phyloP scores from a whole-genome alignment of 2,329 filamentous ascomycete genomes.

The Simplicillium sp. region DNA sequence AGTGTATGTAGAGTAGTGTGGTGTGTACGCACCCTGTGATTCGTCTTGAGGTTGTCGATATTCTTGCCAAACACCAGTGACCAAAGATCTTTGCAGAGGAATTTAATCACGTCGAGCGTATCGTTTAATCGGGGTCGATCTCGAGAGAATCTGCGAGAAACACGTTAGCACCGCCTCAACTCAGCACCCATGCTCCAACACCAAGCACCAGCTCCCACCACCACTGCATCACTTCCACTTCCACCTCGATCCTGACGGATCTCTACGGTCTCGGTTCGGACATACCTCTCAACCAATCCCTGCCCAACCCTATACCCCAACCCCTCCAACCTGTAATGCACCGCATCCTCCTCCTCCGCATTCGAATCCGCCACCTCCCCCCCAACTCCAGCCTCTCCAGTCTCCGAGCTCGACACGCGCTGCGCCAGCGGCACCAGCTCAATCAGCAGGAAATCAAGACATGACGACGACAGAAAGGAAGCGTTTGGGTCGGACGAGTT shows the following conservation, averaged over 20 bases:
- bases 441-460: slow-evolving; percentile 89
- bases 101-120: slow-evolving; percentile 93
- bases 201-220: neutral
- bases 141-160: slow-evolving; percentile 62
- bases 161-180: too few relatives aligned
- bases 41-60: slow-evolving; percentile 97
- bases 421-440: slow-evolving; percentile 94
- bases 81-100: slow-evolving; percentile 98
- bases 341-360: slow-evolving; percentile 75
- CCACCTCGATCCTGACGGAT: too few relatives aligned
- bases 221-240: too few relatives aligned
- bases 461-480: slow-evolving; percentile 71
- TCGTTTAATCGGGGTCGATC: slow-evolving; percentile 84
- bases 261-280: too few relatives aligned
- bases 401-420: slow-evolving; percentile 70
- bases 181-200: neutral
- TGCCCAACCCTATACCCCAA: slow-evolving; percentile 88
- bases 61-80: slow-evolving; percentile 91
- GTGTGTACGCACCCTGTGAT: slow-evolving; percentile 90
- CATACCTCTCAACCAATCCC: slow-evolving; percentile 81
- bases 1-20: too few relatives aligned
- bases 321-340: slow-evolving; percentile 74
- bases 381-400: neutral
- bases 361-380: slow-evolving; percentile 38
- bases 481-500: slow-evolving; percentile 66